A percentile compares a stretch with the other conserved stretches of the same genome.
phyloP scores from a whole-genome alignment of 164 flowering plant genomes.

The Magnolia kwangsiensis region DNA sequence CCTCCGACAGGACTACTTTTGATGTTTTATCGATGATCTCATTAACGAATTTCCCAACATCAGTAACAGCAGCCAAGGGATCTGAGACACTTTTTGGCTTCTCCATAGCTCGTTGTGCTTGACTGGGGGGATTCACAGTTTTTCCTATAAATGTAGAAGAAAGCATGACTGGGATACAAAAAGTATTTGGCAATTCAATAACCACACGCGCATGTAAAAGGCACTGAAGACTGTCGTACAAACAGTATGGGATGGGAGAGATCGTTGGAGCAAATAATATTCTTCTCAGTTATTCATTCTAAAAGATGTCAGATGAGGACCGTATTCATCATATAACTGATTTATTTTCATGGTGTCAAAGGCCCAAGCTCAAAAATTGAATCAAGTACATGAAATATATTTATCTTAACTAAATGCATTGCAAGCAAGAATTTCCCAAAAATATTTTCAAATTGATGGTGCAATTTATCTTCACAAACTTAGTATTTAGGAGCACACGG shows the following conservation, averaged over 20 bases:
- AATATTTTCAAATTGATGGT: no score
- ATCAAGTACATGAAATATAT: no score
- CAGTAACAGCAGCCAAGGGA: slow-evolving; percentile 28
- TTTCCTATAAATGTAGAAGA: slow-evolving; percentile 30
- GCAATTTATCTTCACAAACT: no score
- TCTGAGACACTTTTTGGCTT: slow-evolving; percentile 23
- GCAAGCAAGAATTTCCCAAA: no score
- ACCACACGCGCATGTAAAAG: neutral
- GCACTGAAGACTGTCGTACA: neutral
- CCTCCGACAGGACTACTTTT: slow-evolving; percentile 56
- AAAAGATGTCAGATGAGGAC: neutral
- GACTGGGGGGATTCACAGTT: slow-evolving; percentile 36
- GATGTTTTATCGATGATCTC: slow-evolving; percentile 66
- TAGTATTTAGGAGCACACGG: no score
- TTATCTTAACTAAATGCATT: no score
- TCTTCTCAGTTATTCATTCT: neutral
- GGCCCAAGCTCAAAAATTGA: neutral
- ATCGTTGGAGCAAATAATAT: no score
- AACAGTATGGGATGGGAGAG: no score
- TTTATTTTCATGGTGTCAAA: neutral
- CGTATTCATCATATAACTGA: neutral
- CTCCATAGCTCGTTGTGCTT: slow-evolving; percentile 28
- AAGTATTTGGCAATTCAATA: neutral
- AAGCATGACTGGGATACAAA: neutral
- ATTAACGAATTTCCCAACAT: slow-evolving; percentile 56